These are phyloP conservation scores for Silybum marianum DNA, from an alignment of 129 eudicot species.

Conservation along the genomic window DNA sequence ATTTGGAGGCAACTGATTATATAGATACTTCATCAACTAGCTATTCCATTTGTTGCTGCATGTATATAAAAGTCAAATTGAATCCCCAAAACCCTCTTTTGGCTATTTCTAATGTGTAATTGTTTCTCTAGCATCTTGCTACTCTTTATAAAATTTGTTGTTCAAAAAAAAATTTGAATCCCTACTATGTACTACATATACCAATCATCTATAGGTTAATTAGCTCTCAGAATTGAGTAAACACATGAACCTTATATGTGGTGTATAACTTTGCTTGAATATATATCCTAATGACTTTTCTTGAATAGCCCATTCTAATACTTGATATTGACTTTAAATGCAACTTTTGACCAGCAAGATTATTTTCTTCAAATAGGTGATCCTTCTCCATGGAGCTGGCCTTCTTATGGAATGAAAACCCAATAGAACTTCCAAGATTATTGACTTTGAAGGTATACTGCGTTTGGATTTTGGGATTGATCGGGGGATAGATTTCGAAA, in stretches of 20 bases:
- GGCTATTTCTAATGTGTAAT: no score
- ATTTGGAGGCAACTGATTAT: background rate
- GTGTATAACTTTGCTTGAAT: background rate
- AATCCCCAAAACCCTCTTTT: no score
- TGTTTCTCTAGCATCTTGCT: no score
- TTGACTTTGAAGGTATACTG: background rate
- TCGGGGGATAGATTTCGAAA: no score
- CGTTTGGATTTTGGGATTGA: background rate
- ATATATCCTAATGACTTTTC: background rate
- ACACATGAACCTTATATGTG: background rate
- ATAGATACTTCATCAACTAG: background rate
- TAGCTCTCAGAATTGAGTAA: background rate
- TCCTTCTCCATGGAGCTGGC: background rate
- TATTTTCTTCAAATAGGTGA: background rate
- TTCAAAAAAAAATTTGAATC: no score
- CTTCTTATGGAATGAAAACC: background rate
- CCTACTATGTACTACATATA: background rate
- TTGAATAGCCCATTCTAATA: background rate
- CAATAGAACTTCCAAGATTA: background rate
- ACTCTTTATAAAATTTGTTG: no score
- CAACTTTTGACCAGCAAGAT: background rate
- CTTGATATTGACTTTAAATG: background rate
- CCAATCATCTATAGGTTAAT: background rate
- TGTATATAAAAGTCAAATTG: background rate
- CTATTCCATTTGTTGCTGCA: background rate